Evolutionary conservation across 192 early-diverging fungal species (phyloP), one percentile per base, ranked within the genome.

Genomic region (Hyaloraphidium curvatum): DNA sequence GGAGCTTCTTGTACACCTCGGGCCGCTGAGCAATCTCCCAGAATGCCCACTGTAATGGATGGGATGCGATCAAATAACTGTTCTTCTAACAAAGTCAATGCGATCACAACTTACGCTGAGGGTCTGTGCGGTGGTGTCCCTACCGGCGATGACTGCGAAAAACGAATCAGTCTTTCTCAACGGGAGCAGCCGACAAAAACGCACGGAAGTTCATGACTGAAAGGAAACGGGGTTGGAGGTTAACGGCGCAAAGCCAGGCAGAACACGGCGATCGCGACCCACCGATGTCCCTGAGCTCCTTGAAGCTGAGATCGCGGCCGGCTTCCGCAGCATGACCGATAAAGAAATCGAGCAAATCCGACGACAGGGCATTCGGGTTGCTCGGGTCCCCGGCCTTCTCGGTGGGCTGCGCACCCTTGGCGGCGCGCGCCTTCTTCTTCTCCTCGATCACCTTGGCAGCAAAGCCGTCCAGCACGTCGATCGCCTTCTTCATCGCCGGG

Each of bases 41-140:
- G 27, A 74, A 54, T 43, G 74, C 69, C 77, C 79, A 81, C 22
- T n/a, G n/a, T n/a, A n/a, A n/a, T n/a, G n/a, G n/a, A n/a, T n/a
- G n/a, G n/a, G n/a, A n/a, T n/a, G n/a, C n/a, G n/a, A n/a, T n/a
- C n/a, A n/a, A n/a, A n/a, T n/a, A n/a, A n/a, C n/a, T n/a, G n/a
- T n/a, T n/a, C n/a, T n/a, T n/a, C n/a, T n/a, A n/a, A n/a, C n/a
- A n/a, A n/a, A n/a, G n/a, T n/a, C n/a, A n/a, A n/a, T n/a, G n/a
- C n/a, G n/a, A n/a, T n/a, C n/a, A n/a, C n/a, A n/a, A n/a, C n/a
- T n/a, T n/a, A n/a, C 55, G 13, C 55, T 57, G n/a, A 81, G 60
- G 0, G 68, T 64, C 52, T 76, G 67, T 16, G 83, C 66, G 31
- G 77, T 76, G 29, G 75, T 66, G 61, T 78, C 67, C 53, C 78